phyloP scores from a whole-genome alignment of 495 filamentous ascomycete genomes.

The Elasticomyces elasticus region DNA sequence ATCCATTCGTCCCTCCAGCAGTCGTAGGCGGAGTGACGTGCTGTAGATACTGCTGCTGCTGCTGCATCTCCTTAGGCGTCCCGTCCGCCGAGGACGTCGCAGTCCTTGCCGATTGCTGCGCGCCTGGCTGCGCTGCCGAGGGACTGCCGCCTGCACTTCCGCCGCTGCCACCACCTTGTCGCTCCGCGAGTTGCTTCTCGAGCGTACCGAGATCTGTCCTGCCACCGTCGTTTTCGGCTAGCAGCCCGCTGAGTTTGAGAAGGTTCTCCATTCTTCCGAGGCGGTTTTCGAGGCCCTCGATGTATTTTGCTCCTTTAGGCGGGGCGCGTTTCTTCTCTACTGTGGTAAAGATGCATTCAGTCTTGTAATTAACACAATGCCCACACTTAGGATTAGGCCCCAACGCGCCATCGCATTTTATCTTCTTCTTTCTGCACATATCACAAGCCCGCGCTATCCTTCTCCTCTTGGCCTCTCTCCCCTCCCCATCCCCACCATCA shows the following conservation, averaged over 20 bases:
- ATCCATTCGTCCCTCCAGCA: no score
- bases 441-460: conserved; percentile 94
- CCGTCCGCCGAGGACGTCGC: conserved; percentile 7
- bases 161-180: conserved; percentile 32
- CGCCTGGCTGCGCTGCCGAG: neutral
- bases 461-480: conserved; percentile 80
- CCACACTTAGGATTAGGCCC: conserved; percentile 86
- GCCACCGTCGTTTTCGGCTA: conserved; percentile 79
- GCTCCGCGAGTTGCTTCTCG: conserved; percentile 70
- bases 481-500: conserved; percentile 49
- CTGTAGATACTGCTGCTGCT: neutral
- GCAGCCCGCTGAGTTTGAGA: conserved; percentile 72
- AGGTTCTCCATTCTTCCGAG: conserved; percentile 88
- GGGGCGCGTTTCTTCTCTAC: conserved; percentile 98
- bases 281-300: conserved; percentile 92
- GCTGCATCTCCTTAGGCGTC: no score
- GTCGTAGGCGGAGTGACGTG: neutral
- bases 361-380: conserved; percentile 97
- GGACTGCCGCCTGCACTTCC: conserved; percentile 9
- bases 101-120: neutral
- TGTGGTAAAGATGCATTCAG: conserved; percentile 92
- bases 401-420: conserved; percentile 96
- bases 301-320: conserved; percentile 97
- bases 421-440: conserved; percentile 99
- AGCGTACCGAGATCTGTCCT: conserved; percentile 80